Evolutionary conservation across 148 eudicot species (phyloP).

Genomic region (Beta vulgaris): DNA sequence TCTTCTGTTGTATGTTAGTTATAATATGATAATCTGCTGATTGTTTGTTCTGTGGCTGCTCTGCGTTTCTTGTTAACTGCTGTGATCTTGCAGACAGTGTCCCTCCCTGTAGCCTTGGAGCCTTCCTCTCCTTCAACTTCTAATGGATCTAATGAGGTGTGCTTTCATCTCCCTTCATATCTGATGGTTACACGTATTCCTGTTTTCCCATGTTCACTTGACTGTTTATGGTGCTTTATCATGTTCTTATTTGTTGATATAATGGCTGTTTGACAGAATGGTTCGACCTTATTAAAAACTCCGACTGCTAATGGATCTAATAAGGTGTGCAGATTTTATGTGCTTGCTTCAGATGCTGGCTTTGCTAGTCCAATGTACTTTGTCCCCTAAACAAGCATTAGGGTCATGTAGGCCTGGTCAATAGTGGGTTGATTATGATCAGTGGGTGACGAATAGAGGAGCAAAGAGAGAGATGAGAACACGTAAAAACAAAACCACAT

Average conservation of each 20-base stretch:
- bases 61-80: neutral
- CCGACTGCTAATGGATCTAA: neutral
- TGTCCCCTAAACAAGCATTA: too few relatives aligned
- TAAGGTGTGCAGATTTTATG: neutral
- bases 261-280: neutral
- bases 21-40: too few relatives aligned
- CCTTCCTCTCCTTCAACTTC: conserved; percentile 55
- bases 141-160: conserved; percentile 45
- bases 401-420: too few relatives aligned
- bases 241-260: neutral
- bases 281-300: too few relatives aligned
- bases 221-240: conserved; percentile 1
- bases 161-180: conserved; percentile 2
- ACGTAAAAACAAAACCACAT: too few relatives aligned
- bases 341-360: neutral
- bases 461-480: too few relatives aligned
- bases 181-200: neutral
- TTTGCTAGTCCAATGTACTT: too few relatives aligned
- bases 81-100: conserved; percentile 45
- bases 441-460: too few relatives aligned
- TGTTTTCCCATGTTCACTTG: neutral
- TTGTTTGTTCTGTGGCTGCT: neutral
- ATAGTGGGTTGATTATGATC: too few relatives aligned
- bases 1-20: too few relatives aligned
- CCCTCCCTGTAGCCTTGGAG: conserved; percentile 48